A percentile compares a stretch with the other conserved stretches of the same genome.
phyloP scores from a whole-genome alignment of 495 filamentous ascomycete genomes.

The Aspergillus wentii region DNA sequence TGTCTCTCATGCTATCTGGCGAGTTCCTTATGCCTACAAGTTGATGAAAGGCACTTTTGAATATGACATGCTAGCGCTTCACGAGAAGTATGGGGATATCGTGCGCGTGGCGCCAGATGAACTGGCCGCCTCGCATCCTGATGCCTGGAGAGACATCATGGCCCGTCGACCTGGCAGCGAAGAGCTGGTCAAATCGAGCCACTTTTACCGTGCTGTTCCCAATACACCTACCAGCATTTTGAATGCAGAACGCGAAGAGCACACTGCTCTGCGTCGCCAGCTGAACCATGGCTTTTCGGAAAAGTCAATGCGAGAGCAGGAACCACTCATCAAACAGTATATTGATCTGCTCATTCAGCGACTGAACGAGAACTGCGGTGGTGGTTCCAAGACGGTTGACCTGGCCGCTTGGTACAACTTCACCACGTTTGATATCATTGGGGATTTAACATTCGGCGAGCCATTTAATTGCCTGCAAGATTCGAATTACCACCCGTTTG shows the following conservation, averaged over 20 bases:
- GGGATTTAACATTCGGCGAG: constrained; percentile 56
- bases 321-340: constrained; percentile 35
- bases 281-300: constrained; percentile 53
- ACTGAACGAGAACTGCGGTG: constrained; percentile 27
- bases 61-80: constrained; percentile 39
- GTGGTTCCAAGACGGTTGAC: constrained; percentile 22
- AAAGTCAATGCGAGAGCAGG: constrained; percentile 36
- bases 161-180: constrained; percentile 27
- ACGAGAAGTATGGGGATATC: constrained; percentile 45
- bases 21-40: constrained; percentile 23
- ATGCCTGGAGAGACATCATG: constrained; percentile 55
- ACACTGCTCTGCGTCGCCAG: constrained; percentile 36
- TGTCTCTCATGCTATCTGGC: constrained; percentile 29
- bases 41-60: constrained; percentile 27
- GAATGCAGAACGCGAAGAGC: constrained; percentile 31
- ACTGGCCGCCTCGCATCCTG: constrained; percentile 41
- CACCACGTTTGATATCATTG: constrained; percentile 58
- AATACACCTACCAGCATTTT: constrained; percentile 11
- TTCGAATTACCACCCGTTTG: constrained; percentile 49
- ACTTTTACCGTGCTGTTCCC: constrained; percentile 14
- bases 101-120: constrained; percentile 52
- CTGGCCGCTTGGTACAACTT: constrained; percentile 53
- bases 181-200: constrained; percentile 11
- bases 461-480: constrained; percentile 50
- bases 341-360: constrained; percentile 40